Evolutionary conservation across 2,329 filamentous ascomycete genomes (phyloP).

Genomic region (Dactylellina parvicollis): DNA sequence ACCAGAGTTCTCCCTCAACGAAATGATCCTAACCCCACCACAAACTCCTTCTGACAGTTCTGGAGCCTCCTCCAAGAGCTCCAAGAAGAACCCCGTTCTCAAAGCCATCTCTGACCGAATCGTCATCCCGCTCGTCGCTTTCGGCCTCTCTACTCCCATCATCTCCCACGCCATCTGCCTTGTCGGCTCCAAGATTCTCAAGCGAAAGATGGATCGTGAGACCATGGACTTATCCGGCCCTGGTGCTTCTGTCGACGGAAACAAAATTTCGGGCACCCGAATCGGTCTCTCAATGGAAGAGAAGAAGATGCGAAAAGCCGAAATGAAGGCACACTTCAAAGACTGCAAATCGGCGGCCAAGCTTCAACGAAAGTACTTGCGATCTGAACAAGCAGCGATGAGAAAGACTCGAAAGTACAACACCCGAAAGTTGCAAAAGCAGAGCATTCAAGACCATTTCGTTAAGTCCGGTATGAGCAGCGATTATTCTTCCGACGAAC

Average conservation of each 20-base stretch:
- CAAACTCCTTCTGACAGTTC: not conserved
- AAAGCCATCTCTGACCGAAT: slow-evolving; percentile 13
- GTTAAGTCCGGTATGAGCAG: not conserved
- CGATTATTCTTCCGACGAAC: not conserved
- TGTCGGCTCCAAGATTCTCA: slow-evolving; percentile 42
- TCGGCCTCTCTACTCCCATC: slow-evolving; percentile 44
- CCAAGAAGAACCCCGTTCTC: not conserved
- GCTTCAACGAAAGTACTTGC: slow-evolving; percentile 3
- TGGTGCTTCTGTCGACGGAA: not conserved
- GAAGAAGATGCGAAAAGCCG: slow-evolving; percentile 17
- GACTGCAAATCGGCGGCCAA: slow-evolving; percentile 17
- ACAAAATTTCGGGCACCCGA: not conserved
- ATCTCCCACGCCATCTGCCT: slow-evolving; percentile 46
- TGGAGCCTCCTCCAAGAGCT: not conserved
- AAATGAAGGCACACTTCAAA: slow-evolving; percentile 26
- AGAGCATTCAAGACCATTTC: not conserved
- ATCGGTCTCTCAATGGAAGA: slow-evolving; percentile 25
- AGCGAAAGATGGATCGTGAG: slow-evolving; percentile 38
- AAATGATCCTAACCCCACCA: not conserved
- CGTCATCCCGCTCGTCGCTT: slow-evolving; percentile 28
- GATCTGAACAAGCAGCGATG: slow-evolving; percentile 7
- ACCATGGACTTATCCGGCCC: not conserved
- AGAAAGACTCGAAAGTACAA: slow-evolving; percentile 3
- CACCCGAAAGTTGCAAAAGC: slow-evolving; percentile 6
- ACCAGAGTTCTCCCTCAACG: not conserved